Conservation (phyloP, 2,329 filamentous ascomycete genomes). For the Paracoccidioides lutzii region DNA sequence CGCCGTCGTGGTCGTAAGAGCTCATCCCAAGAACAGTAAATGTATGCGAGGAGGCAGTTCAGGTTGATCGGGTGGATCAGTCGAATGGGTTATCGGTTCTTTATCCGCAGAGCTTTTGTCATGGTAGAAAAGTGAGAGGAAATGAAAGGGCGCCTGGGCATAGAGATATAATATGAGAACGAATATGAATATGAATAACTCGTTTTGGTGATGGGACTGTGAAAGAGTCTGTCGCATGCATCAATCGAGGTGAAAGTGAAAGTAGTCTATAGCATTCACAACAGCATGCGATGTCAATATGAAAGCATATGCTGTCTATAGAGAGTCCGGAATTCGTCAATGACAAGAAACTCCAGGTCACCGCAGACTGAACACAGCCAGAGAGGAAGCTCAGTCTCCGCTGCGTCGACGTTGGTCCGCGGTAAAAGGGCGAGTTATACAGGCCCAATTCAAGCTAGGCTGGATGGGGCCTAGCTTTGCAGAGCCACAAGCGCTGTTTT, state of each 20-base stretch:
- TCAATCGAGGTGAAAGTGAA: background rate
- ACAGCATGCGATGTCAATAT: background rate
- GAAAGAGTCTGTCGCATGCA: background rate
- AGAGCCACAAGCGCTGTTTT: no score
- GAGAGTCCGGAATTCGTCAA: background rate
- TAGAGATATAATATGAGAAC: no score
- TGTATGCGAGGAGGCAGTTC: background rate
- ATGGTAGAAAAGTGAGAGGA: background rate
- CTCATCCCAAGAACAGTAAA: conserved; percentile 18
- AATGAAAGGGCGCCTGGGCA: no score
- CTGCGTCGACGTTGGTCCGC: no score
- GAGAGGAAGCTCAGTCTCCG: no score
- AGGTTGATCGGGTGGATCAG: background rate
- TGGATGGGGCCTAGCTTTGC: no score
- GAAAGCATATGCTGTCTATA: background rate
- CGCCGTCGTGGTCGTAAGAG: conserved; percentile 27
- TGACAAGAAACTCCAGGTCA: background rate
- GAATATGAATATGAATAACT: no score
- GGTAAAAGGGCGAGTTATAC: no score
- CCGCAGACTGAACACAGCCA: no score
- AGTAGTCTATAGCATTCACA: background rate
- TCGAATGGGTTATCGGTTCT: background rate
- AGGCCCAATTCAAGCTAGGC: no score
- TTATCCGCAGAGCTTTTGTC: background rate
- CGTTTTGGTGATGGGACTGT: background rate